phyloP scores from a whole-genome alignment of 352 stramenopile genomes.

The Phytopythium boreale region DNA sequence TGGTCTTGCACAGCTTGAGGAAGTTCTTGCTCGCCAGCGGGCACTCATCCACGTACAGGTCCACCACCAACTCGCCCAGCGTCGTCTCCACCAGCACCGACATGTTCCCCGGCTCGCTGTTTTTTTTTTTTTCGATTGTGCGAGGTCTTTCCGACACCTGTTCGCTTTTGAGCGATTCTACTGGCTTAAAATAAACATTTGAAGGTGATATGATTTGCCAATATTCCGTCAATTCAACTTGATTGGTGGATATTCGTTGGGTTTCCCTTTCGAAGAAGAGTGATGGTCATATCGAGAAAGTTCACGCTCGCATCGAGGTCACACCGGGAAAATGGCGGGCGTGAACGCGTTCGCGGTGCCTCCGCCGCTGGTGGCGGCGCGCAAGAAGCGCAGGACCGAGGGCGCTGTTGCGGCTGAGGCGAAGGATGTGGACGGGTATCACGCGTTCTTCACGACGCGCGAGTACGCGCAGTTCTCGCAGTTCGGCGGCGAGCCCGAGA shows the following conservation, averaged over 20 bases:
- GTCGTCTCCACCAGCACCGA: slow-evolving; percentile 93
- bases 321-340: background rate
- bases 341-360: slow-evolving; percentile 47
- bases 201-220: background rate
- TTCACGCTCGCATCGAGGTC: background rate
- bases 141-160: too few relatives aligned
- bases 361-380: slow-evolving; percentile 32
- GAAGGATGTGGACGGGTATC: slow-evolving; percentile 13
- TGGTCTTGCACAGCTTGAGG: slow-evolving; percentile 94
- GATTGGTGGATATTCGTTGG: background rate
- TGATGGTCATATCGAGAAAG: background rate
- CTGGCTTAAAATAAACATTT: background rate
- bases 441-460: slow-evolving; percentile 21
- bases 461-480: slow-evolving; percentile 38
- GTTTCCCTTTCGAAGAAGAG: background rate
- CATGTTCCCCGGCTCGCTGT: slow-evolving; percentile 41
- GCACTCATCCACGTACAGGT: slow-evolving; percentile 86
- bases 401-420: background rate
- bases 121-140: background rate
- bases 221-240: background rate
- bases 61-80: slow-evolving; percentile 88
- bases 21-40: slow-evolving; percentile 91
- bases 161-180: background rate
- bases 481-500: slow-evolving; percentile 18
- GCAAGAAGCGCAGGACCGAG: slow-evolving; percentile 45